Base-by-base conservation (phyloP, 805 yeast genomes). In the Myxozyma udenii region DNA sequence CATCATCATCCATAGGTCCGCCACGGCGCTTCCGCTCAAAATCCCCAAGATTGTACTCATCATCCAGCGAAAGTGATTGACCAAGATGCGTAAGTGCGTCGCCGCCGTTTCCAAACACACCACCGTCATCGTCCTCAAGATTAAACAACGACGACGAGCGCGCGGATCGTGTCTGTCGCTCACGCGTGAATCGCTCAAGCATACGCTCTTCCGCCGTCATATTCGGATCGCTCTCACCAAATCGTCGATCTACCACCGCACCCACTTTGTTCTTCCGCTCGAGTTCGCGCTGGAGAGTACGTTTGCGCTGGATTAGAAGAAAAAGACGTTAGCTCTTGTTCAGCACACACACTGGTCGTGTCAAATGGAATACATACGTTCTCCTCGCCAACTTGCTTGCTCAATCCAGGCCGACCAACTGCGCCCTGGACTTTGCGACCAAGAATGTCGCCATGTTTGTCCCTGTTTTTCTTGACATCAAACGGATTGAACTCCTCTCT, bases 121-220 rank as follows among this genome's bases (percentile, higher is more conserved):
- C 80, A 26, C 74, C 80, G 21, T 78, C 80, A 46, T 78, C 82
- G 59, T 85, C 93, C 25, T 87, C 91, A 46, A 90, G 78, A 64
- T 86, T 84, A 62, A 80, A 91, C 56, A 86, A 64, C 26, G 81
- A 78, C 38, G 75, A 72, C 60, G 48, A 41, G 30, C 57, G 44
- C n/a, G 51, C 35, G 2, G 58, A 53, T 19, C 56, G 46, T 16
- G 76, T 63, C 67, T 88, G 95, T 66, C 86, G 78, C 72, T 91
- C 98, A 50, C 84, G 80, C 3, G 96, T 87, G 73, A 88, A 93
- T 72, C 98, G 82, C 65, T 85, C 96, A 70, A 93, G 78, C 96
- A 89, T 89, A 68, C 85, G 87, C 61, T 93, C 96, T 68, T 93
- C 98, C 11, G 82, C 82, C n/a, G 84, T 78, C 74, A 93, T 64